Evolutionary conservation across 345 rosid species (phyloP), one percentile per base, ranked within the genome.

Genomic region (Geranium rotundifolium): DNA sequence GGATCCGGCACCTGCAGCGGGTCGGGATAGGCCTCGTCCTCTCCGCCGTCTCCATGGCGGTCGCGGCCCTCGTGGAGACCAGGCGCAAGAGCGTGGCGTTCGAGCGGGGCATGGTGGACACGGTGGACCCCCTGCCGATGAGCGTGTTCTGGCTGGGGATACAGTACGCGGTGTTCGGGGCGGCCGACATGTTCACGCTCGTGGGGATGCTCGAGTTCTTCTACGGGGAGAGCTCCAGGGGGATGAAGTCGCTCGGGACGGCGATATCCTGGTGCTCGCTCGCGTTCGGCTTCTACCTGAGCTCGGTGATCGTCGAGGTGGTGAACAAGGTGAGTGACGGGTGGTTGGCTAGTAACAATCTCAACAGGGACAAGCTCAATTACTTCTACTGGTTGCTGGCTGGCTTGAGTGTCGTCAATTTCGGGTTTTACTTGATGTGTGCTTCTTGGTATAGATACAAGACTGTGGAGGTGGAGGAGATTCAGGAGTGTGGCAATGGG

Each of bases 401-500:
- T 15, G 79, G 54, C 17, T 1, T 74, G 1, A 71, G 84, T 67
- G 57, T 71, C 0, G 37, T 76, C 27, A 85, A 85, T 68, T 79
- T 85, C 18, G 83, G 79, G 30, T 39, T 77, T 17, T 83, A 81
- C 54, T 59, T 85, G 75, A n/a, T 64, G 15, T 85, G 91, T 52
- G 80, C 91, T 27, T 79, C 81, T 17, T 81, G 88, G 86, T 85
- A 83, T 46, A 75, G 75, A 59, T 85, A 85, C 16, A 85, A 83
- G 76, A 71, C 69, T 23, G 79, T 65, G 14, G 72, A 74, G 41
- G 41, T 34, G 41, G 10, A 34, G 41, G 7, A 34, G 10, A 34
- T 34, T 34, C 2, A 34, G 41, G 41, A 34, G 27, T 23, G 27
- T 23, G 27, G 27, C 27, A 23, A 23, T 23, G 27, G 27, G 27